Base-by-base conservation (phyloP, 2,329 filamentous ascomycete species). In the Fusarium solani-melongenae region DNA sequence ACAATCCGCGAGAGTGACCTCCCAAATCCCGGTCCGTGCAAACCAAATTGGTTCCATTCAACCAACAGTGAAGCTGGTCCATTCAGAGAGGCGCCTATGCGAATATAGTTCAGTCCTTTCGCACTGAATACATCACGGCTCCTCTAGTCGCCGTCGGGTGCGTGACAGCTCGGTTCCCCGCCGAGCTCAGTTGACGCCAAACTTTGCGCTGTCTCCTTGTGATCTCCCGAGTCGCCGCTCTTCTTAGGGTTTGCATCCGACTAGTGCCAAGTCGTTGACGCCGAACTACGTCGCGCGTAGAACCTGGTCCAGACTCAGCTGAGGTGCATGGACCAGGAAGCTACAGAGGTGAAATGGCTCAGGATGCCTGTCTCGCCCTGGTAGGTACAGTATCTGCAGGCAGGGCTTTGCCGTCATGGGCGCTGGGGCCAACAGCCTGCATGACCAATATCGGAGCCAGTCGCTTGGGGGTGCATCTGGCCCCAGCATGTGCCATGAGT, bases 281-380 rank as follows among this genome's bases (percentile, higher is more conserved):
- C 64, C 55, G 60, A 63, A 71, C 61, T 71, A 61, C 66, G 72
- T 69, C 36, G 63, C 36, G 27, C 58, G 55, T 62, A 41, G 73
- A 64, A 58, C 68, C 63, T 66, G 73, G 69, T 66, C 73, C 66
- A 78, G 76, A 77, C 71, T 79, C 77, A 78, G 78, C 76, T 74
- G 73, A 75, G 70, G 70, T 65, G 68, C 69, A 74, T 72, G 68
- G 68, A 55, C 71, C 73, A 74, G 69, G 69, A 41, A 64, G 70
- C 59, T 64, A 51, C 27, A 36, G 24, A 51, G 49, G 51, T 66
- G 68, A 75, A 69, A 76, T 73, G 66, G 69, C 69, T 72, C 68
- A 74, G 44, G 55, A 66, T 34, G 66, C 62, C 55, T 66, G 39
- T 61, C 57, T 67, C 33, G 51, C 66, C 39, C 53, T n/a, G 46